Evolutionary conservation across 805 yeast genomes (phyloP).

Genomic region (Suhomyces pyralidae): DNA sequence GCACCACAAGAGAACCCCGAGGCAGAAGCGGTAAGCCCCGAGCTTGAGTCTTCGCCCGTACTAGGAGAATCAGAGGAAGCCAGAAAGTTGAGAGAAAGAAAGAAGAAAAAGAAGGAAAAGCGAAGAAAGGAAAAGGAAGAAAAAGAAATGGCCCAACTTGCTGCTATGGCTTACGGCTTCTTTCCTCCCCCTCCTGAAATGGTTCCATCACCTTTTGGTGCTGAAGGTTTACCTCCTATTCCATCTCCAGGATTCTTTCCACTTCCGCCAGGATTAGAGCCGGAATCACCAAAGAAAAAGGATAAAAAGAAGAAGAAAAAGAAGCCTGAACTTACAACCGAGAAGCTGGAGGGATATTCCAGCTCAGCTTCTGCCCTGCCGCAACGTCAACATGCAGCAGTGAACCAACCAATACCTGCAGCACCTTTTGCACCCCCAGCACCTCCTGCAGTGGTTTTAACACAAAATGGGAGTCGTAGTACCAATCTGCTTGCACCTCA

Average conservation of each 20-base stretch:
- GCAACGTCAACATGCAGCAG: neutral
- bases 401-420: neutral
- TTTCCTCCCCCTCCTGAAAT: slow-evolving; percentile 6
- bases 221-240: slow-evolving; percentile 7
- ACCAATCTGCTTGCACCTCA: neutral
- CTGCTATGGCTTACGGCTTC: slow-evolving; percentile 7
- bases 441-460: neutral
- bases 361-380: neutral
- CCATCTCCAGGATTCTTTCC: slow-evolving; percentile 12
- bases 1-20: neutral
- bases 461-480: neutral
- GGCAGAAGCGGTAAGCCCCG: neutral
- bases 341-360: neutral
- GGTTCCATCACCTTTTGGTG: slow-evolving; percentile 11
- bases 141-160: slow-evolving; percentile 5
- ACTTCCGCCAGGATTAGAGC: slow-evolving; percentile 7
- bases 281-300: slow-evolving; percentile 10
- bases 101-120: slow-evolving; percentile 15
- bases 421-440: neutral
- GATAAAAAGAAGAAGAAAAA: slow-evolving; percentile 14
- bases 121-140: slow-evolving; percentile 13
- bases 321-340: slow-evolving; percentile 1
- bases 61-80: slow-evolving; percentile 7
- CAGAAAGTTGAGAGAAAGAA: slow-evolving; percentile 11
- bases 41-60: neutral